These are phyloP conservation scores for Aspergillus ellipticus DNA, from an alignment of 495 filamentous ascomycete species.

Conservation along the genomic window DNA sequence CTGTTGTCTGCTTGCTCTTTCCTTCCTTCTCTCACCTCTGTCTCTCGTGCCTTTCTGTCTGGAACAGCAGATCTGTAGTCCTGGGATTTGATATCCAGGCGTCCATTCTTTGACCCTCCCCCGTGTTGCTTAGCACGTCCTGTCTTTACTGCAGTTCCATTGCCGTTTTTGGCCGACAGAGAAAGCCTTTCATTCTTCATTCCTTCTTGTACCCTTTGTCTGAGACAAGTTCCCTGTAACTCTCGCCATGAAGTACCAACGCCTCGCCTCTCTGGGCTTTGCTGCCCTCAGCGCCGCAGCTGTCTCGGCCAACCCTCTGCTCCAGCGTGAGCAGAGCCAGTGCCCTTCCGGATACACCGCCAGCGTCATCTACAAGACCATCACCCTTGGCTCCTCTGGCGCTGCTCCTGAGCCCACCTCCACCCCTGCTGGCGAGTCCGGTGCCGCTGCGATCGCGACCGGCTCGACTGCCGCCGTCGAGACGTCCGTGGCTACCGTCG, in stretches of 20 bases:
- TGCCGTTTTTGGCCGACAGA: background rate
- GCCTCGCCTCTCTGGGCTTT: slow-evolving; percentile 24
- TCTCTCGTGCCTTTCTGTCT: slow-evolving; percentile 21
- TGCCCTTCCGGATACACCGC: slow-evolving; percentile 31
- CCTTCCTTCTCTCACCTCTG: slow-evolving; percentile 6
- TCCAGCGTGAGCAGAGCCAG: slow-evolving; percentile 15
- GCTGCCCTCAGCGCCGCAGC: slow-evolving; percentile 29
- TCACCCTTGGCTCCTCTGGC: slow-evolving; percentile 9
- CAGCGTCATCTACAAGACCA: slow-evolving; percentile 22
- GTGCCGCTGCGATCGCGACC: too few species aligned
- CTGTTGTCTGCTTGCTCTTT: background rate
- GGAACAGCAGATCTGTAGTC: slow-evolving; percentile 23
- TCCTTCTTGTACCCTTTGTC: slow-evolving; percentile 1
- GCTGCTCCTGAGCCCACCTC: slow-evolving; percentile 9
- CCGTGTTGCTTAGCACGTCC: slow-evolving; percentile 23
- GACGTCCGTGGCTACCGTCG: too few species aligned
- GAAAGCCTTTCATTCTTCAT: slow-evolving; percentile 6
- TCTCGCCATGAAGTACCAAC: slow-evolving; percentile 33
- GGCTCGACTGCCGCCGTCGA: too few species aligned
- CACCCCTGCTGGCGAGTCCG: slow-evolving; percentile 1
- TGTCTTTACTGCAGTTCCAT: slow-evolving; percentile 13
- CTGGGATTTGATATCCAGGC: slow-evolving; percentile 32
- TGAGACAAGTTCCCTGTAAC: background rate
- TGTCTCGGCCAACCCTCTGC: slow-evolving; percentile 26
- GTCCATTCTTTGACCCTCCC: slow-evolving; percentile 29